Percentiles rank a stretch among this genome's conserved stretches.
These are phyloP conservation scores for Coccomyxa sp. DNA, from an alignment of 139 green algal species.

Conservation along the genomic window DNA sequence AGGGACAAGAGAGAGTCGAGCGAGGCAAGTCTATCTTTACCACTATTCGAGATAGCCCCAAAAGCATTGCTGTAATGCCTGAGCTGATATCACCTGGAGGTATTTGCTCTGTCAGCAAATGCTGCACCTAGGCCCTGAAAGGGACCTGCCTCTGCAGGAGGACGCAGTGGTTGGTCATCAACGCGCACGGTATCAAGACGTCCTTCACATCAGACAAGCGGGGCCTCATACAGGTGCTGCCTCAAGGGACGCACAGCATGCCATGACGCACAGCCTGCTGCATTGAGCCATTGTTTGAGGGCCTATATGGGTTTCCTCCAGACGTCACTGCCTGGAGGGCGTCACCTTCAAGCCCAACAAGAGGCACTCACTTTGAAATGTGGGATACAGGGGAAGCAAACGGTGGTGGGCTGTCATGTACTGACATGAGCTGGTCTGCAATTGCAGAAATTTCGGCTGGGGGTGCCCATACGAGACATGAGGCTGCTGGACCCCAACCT, in stretches of 20 bases:
- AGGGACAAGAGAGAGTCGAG: background rate
- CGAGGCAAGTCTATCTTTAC: background rate
- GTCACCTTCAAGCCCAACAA: no score
- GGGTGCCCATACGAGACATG: slow-evolving; percentile 82
- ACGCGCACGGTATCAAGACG: slow-evolving; percentile 31
- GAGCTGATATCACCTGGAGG: background rate
- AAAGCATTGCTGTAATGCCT: background rate
- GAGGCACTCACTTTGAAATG: background rate
- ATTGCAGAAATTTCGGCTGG: slow-evolving; percentile 51
- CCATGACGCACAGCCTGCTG: background rate
- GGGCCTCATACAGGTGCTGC: slow-evolving; percentile 51
- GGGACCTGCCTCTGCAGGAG: slow-evolving; percentile 18
- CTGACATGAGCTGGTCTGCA: background rate
- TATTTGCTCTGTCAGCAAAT: background rate
- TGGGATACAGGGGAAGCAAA: background rate
- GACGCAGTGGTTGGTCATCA: slow-evolving; percentile 51
- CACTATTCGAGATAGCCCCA: background rate
- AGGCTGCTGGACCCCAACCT: slow-evolving; percentile 72
- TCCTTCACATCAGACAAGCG: slow-evolving; percentile 74
- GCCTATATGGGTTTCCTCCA: no score
- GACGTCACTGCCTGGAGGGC: background rate
- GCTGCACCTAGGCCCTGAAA: background rate
- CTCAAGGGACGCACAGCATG: background rate
- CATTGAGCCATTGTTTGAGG: background rate
- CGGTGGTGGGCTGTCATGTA: background rate